These are phyloP conservation scores for Litsea cubeba DNA, from an alignment of 164 flowering plant species.

Conservation along the genomic window DNA sequence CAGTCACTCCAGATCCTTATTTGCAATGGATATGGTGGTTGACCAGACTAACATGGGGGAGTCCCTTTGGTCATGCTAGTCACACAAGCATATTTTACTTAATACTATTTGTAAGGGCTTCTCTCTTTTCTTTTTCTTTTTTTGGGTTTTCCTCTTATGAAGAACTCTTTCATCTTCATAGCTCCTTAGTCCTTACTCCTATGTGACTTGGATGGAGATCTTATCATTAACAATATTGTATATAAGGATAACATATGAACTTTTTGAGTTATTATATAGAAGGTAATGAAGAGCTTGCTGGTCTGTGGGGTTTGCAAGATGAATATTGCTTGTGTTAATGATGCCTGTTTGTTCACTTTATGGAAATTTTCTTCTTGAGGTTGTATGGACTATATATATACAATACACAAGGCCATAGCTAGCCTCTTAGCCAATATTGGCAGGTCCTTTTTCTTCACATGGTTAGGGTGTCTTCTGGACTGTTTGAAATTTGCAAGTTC, in stretches of 20 bases:
- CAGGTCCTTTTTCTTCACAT: no score
- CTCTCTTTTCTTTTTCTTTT: no score
- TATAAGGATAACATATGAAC: slow-evolving; percentile 6
- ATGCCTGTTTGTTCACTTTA: not conserved
- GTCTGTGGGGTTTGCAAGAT: not conserved
- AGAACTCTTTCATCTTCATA: no score
- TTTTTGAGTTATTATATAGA: not conserved
- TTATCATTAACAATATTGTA: slow-evolving; percentile 11
- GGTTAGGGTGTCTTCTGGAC: no score
- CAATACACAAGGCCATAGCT: no score
- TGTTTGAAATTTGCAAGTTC: no score
- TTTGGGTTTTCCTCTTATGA: not conserved
- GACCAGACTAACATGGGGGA: slow-evolving; percentile 46
- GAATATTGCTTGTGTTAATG: not conserved
- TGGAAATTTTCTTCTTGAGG: no score
- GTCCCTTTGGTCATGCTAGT: slow-evolving; percentile 58
- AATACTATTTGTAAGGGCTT: not conserved
- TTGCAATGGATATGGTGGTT: slow-evolving; percentile 36
- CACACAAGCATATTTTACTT: not conserved
- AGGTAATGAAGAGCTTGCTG: not conserved
- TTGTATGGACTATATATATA: no score
- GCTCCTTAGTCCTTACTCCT: not conserved
- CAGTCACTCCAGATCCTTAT: slow-evolving; percentile 28
- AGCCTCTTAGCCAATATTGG: no score
- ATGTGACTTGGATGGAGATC: not conserved